Conservation (phyloP, 2,329 filamentous ascomycete genomes). For the Fusarium multiceps region DNA sequence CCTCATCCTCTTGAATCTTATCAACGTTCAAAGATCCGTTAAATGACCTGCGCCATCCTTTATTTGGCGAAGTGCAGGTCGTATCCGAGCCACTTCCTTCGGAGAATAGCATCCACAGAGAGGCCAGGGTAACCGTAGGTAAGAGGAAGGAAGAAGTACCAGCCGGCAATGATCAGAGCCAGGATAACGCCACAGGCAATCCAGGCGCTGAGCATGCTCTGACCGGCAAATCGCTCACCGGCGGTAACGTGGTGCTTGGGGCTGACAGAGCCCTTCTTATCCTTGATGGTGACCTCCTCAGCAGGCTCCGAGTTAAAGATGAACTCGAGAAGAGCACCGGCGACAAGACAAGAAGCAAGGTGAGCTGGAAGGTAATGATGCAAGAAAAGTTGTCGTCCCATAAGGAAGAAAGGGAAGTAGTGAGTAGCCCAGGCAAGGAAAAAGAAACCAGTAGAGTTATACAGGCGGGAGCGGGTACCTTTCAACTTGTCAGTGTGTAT, state of each 20-base stretch:
- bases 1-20: not conserved
- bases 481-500: constrained; percentile 48
- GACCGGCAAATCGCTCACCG: constrained; percentile 80
- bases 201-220: constrained; percentile 84
- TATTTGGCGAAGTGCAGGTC: constrained; percentile 99
- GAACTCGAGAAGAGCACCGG: constrained; percentile 92
- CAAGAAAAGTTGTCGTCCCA: constrained; percentile 97
- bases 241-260: constrained; percentile 77
- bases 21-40: not conserved
- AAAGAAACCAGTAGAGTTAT: constrained; percentile 99
- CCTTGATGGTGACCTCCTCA: constrained; percentile 63
- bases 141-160: constrained; percentile 93
- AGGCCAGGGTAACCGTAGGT: constrained; percentile 96
- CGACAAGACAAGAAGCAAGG: constrained; percentile 88
- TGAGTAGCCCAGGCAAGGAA: constrained; percentile 98
- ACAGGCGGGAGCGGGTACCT: constrained; percentile 92
- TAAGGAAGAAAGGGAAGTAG: constrained; percentile 97
- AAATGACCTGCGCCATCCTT: constrained; percentile 32
- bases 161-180: constrained; percentile 75
- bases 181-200: constrained; percentile 79
- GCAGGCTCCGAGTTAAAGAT: constrained; percentile 90
- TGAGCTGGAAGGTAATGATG: constrained; percentile 98
- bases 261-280: constrained; percentile 58
- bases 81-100: constrained; percentile 95
- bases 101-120: constrained; percentile 78